Percentiles rank a stretch among this genome's conserved stretches.
Conservation (phyloP, 1,139 yeast species). For the Scheffersomyces cryptocercus region DNA sequence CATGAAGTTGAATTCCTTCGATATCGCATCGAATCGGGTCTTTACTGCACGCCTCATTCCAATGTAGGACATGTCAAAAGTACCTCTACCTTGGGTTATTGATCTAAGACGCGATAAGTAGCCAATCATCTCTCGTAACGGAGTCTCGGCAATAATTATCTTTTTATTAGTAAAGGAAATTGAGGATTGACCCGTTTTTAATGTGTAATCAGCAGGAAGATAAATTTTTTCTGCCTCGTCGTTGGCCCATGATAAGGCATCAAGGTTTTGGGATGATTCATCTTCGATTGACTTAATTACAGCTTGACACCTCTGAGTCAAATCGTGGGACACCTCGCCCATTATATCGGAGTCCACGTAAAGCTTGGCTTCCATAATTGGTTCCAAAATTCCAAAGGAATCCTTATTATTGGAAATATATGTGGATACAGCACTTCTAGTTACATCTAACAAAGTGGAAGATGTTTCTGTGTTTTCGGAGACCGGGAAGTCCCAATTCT, state of each 20-base stretch:
- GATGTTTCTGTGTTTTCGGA: constrained; percentile 40
- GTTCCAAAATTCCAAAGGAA: constrained; percentile 69
- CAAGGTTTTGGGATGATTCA: constrained; percentile 44
- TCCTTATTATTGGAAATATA: constrained; percentile 32
- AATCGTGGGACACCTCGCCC: constrained; percentile 83
- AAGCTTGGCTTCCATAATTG: constrained; percentile 79
- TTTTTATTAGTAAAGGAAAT: constrained; percentile 43
- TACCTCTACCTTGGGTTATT: constrained; percentile 87
- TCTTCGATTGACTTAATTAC: constrained; percentile 65
- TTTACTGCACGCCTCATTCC: constrained; percentile 66
- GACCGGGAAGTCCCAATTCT: constrained; percentile 54
- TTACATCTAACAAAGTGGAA: constrained; percentile 28
- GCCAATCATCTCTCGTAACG: constrained; percentile 88
- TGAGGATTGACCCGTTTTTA: constrained; percentile 13
- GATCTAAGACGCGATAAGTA: constrained; percentile 77
- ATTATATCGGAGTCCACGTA: constrained; percentile 68
- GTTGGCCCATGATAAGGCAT: constrained; percentile 43
- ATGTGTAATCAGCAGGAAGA: constrained; percentile 61
- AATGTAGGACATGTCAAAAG: constrained; percentile 73
- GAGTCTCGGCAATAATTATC: constrained; percentile 72
- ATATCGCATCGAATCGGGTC: constrained; percentile 41
- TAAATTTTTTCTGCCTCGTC: constrained; percentile 54
- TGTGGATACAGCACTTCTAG: constrained; percentile 34
- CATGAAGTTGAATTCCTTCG: constrained; percentile 18
- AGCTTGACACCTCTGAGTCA: constrained; percentile 69